Evolutionary conservation across 2,329 filamentous ascomycete species (phyloP), one percentile per base, ranked within the genome.

Genomic region (Trichoderma sp.): DNA sequence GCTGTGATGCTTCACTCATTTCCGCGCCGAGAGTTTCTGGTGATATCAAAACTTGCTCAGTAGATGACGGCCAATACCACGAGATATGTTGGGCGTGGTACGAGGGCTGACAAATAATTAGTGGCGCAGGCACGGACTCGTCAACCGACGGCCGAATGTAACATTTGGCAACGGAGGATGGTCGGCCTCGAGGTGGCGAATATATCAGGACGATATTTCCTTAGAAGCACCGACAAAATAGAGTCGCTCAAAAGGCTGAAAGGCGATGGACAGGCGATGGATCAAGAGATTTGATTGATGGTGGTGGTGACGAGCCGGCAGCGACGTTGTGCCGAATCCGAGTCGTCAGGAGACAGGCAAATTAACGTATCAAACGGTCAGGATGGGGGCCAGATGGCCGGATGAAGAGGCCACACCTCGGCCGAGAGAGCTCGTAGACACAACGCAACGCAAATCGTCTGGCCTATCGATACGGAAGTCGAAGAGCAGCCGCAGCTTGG

Each of bases 1-100:
- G 57, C 53, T 76, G 77, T 17, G 75, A 75, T 43, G 76, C 71
- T 73, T 81, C 76, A 74, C 77, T 79, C 81, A 82, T 81, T 76
- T 76, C 72, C 71, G 73, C 74, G 57, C 65, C 68, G 23, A 39
- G 13, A 8, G 57, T 28, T 32, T 9, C 20, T 53, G 20, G 15
- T 3, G n/a, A 32, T 50, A 36, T 62, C 39, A 15, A 69, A 50
- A 30, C 28, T 43, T 20, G 20, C 67, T 61, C 30, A 23, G 57
- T 62, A 36, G 39, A 69, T 23, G 67, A 62, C 36, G 50, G 9
- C 43, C 28, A 62, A 53, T 50, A 36, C 43, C 39, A 62, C 30
- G 57, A 69, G 67, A 69, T 50, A 36, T 62, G 67, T 69, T 30
- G 67, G 59, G 61, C 26, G 68, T 64, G 69, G 55, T 71, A 50